phyloP scores from a whole-genome alignment of 768 basidiomycete species.

The Roridomyces roridus region DNA sequence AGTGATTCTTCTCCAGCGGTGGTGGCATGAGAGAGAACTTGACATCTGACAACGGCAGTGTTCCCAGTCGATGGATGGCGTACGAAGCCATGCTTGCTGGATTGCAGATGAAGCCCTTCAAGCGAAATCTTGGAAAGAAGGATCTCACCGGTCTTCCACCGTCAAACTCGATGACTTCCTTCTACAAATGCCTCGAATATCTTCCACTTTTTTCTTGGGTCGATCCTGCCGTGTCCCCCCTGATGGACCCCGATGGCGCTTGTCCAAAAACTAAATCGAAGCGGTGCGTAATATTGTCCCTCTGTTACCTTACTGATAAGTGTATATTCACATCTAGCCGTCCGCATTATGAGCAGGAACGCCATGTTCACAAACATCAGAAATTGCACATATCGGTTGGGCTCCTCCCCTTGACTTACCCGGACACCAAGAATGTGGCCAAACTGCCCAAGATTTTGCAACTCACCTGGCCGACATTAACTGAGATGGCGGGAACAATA shows the following conservation, averaged over 20 bases:
- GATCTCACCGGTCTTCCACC: not conserved
- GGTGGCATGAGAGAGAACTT: conserved; percentile 1
- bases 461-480: no score
- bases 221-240: not conserved
- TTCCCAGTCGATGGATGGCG: conserved; percentile 8
- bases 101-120: not conserved
- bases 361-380: not conserved
- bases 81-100: conserved; percentile 13
- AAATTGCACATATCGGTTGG: no score
- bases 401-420: no score
- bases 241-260: not conserved
- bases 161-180: not conserved
- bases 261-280: not conserved
- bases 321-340: not conserved
- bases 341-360: not conserved
- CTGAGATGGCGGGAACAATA: no score
- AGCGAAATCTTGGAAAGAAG: not conserved
- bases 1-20: not conserved
- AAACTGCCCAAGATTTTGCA: no score
- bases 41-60: not conserved
- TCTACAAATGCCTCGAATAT: not conserved
- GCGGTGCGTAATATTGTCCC: not conserved
- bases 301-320: not conserved
- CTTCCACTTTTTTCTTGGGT: not conserved
- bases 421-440: no score